These are phyloP conservation scores for Ophiostoma sp. DNA, from an alignment of 2,329 filamentous ascomycete species.

Conservation along the genomic window DNA sequence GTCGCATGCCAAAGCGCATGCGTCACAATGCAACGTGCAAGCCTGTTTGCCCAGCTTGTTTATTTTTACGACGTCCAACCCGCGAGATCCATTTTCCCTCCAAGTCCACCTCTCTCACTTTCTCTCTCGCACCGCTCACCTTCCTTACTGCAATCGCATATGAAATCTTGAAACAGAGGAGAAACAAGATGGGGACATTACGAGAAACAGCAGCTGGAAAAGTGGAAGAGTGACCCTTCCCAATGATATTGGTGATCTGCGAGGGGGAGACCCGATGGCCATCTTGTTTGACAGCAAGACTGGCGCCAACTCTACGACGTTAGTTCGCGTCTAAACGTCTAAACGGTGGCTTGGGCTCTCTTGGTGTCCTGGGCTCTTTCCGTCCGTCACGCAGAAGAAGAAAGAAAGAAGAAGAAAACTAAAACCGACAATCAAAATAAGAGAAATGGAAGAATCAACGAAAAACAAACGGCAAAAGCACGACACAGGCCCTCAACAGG, in stretches of 20 bases:
- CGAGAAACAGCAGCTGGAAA: conserved; percentile 1
- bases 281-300: conserved; percentile 7
- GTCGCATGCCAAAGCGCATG: background rate
- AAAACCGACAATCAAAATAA: background rate
- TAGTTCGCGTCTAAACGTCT: background rate
- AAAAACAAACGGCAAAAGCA: background rate
- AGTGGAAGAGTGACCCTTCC: background rate
- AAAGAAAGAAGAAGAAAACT: background rate
- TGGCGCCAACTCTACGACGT: background rate
- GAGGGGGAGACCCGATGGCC: background rate
- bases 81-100: background rate
- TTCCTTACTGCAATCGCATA: background rate
- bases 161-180: conserved; percentile 11
- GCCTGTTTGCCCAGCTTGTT: background rate
- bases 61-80: background rate
- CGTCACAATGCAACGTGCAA: background rate
- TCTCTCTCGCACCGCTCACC: background rate
- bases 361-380: background rate
- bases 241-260: background rate
- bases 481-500: background rate
- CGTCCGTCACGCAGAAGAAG: background rate
- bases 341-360: background rate
- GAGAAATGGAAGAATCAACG: background rate
- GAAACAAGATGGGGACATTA: conserved; percentile 15
- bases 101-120: background rate